Conservation (phyloP, 768 basidiomycete genomes). For the Crassisporium funariophilum region DNA sequence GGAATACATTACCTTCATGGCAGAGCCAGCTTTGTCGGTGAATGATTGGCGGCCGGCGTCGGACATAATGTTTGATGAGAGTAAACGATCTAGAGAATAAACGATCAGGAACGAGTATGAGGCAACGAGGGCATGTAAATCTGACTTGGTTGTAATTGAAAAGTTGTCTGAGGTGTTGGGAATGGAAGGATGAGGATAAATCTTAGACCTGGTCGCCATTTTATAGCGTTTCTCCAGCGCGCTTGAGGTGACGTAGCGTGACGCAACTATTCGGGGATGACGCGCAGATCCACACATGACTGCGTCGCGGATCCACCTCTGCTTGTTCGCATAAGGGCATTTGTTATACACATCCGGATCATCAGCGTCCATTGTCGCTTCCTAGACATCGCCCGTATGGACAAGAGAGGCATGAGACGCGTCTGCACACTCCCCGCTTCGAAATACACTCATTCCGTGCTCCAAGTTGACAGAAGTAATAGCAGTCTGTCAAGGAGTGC, state of each 20-base stretch:
- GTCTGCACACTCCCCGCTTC: too few species aligned
- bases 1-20: conserved; percentile 45
- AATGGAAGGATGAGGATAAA: too few species aligned
- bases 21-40: conserved; percentile 56
- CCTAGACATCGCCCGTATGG: too few species aligned
- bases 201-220: neutral
- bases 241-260: conserved; percentile 3
- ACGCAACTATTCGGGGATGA: conserved; percentile 1
- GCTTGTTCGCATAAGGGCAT: neutral
- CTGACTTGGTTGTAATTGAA: too few species aligned
- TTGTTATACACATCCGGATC: too few species aligned
- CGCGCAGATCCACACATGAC: neutral
- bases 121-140: neutral
- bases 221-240: neutral
- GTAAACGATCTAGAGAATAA: neutral
- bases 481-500: too few species aligned
- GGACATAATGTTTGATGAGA: conserved; percentile 43
- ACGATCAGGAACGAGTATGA: neutral
- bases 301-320: neutral
- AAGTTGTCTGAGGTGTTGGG: too few species aligned
- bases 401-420: too few species aligned
- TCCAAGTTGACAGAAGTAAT: too few species aligned
- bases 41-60: conserved; percentile 59
- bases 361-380: too few species aligned
- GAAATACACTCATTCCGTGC: too few species aligned